These are phyloP conservation scores for Coemansia guatemalensis DNA, from an alignment of 192 early-diverging fungal genomes.

Conservation along the genomic window DNA sequence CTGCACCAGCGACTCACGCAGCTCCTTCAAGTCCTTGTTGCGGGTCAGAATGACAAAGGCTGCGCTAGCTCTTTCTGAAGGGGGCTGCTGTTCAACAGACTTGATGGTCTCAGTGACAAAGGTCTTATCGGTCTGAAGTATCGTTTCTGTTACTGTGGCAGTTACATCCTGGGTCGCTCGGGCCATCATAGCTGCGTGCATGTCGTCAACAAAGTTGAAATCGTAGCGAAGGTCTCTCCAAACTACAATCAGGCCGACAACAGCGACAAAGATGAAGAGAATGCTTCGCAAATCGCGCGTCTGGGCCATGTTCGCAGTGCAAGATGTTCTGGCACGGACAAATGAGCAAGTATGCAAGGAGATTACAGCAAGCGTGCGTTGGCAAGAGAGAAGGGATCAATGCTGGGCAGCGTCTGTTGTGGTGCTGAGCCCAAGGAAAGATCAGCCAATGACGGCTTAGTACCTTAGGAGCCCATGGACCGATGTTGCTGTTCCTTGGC, in stretches of 20 bases:
- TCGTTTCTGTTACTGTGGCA: constrained; percentile 17
- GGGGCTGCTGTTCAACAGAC: constrained; percentile 50
- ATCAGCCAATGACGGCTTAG: no score
- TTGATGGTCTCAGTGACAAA: constrained; percentile 22
- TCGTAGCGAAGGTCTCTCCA: constrained; percentile 47
- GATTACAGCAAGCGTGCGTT: background rate
- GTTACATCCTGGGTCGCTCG: constrained; percentile 28
- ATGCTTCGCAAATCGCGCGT: constrained; percentile 29
- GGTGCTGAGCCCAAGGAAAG: no score
- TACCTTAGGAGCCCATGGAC: no score
- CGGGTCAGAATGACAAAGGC: constrained; percentile 72
- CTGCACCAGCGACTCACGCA: constrained; percentile 63
- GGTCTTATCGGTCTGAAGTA: constrained; percentile 15
- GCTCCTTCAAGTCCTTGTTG: constrained; percentile 66
- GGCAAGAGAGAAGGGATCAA: background rate
- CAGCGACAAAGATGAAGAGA: constrained; percentile 26
- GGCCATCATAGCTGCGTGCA: constrained; percentile 33
- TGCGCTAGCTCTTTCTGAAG: constrained; percentile 54
- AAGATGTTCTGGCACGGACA: background rate
- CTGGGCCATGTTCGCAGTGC: constrained; percentile 13
- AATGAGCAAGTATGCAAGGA: background rate
- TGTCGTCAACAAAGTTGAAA: constrained; percentile 40
- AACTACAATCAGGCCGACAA: constrained; percentile 29
- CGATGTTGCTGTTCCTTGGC: no score
- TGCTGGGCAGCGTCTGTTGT: no score